These are phyloP conservation scores for Glycine soja DNA, from an alignment of 306 rosid genomes.

Conservation along the genomic window DNA sequence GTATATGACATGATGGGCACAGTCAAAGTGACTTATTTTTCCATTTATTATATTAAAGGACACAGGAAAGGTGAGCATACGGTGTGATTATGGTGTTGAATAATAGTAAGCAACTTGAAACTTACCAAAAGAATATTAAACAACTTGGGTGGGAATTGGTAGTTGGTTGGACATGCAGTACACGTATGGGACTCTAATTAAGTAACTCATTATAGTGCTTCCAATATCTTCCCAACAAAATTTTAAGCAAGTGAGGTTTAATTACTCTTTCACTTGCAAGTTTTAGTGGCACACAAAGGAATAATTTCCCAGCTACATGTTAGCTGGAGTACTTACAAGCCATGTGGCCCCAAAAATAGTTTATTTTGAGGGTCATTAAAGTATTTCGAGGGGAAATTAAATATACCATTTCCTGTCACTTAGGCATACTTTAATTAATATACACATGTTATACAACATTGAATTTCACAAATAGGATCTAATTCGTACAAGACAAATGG, in stretches of 20 bases:
- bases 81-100: conserved; percentile 49
- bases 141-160: conserved; percentile 40
- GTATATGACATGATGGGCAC: conserved; percentile 16
- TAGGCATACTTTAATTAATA: background rate
- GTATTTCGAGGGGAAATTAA: conserved; percentile 10
- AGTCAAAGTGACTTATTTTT: conserved; percentile 6
- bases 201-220: conserved; percentile 34
- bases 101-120: conserved; percentile 29
- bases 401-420: conserved; percentile 8
- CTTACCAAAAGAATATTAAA: conserved; percentile 37
- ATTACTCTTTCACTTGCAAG: conserved; percentile 25
- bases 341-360: conserved; percentile 14
- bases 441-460: conserved; percentile 12
- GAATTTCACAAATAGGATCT: conserved; percentile 13
- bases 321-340: conserved; percentile 29
- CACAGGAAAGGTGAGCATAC: conserved; percentile 21
- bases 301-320: conserved; percentile 24
- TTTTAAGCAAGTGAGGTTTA: conserved; percentile 8
- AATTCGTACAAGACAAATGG: conserved; percentile 12
- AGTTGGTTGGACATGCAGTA: conserved; percentile 48
- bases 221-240: conserved; percentile 28
- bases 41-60: conserved; percentile 16
- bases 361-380: conserved; percentile 9
- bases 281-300: conserved; percentile 39
- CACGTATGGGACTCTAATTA: conserved; percentile 26